A percentile compares a stretch with the other conserved stretches of the same genome.
Conservation (phyloP, 1,139 yeast species). For the Kodamaea arcana region DNA sequence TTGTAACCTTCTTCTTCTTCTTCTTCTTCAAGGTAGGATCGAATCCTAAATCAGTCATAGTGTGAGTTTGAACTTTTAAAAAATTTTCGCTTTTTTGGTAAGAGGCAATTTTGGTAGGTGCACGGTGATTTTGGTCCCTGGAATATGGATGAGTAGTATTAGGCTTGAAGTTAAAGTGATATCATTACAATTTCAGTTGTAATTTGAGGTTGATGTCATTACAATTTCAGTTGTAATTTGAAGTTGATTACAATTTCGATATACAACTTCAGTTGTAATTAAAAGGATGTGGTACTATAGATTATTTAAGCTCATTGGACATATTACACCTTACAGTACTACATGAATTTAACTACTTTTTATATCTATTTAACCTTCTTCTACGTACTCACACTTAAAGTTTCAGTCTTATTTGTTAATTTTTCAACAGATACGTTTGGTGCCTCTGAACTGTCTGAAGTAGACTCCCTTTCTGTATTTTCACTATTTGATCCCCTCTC, state of each 20-base stretch:
- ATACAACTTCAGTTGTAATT: too few relatives aligned
- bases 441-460: constrained; percentile 4
- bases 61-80: constrained; percentile 1
- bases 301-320: too few relatives aligned
- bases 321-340: too few relatives aligned
- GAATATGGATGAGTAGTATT: too few relatives aligned
- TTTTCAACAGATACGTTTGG: too few relatives aligned
- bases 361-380: neutral
- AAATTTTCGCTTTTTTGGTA: constrained; percentile 1
- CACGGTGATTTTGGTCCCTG: too few relatives aligned
- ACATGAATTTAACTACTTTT: neutral
- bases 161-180: too few relatives aligned
- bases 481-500: constrained; percentile 10
- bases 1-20: constrained; percentile 62
- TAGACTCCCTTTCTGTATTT: constrained; percentile 8
- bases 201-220: too few relatives aligned
- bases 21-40: constrained; percentile 81
- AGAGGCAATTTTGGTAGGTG: neutral
- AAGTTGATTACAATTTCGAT: too few relatives aligned
- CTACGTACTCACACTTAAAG: neutral
- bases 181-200: too few relatives aligned
- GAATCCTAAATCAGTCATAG: constrained; percentile 63
- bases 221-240: too few relatives aligned
- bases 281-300: too few relatives aligned
- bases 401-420: neutral